Base-by-base conservation (phyloP, 1,284 basidiomycete species). In the Marasmius sp. region DNA sequence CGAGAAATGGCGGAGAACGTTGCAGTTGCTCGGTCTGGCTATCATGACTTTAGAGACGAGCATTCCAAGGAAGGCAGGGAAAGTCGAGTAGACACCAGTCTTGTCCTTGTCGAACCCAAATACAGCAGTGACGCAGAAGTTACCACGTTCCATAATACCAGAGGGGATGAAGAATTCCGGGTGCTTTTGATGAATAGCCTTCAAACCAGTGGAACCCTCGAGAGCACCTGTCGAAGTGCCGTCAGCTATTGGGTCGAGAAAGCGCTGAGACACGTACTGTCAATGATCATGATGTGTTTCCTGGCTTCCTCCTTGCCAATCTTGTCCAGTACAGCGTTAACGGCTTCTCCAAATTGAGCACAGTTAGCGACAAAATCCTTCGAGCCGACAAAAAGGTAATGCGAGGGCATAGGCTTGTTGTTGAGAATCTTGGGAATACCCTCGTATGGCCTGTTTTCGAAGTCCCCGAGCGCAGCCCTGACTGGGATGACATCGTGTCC, bases 31-130 rank as follows among this genome's bases (percentile, higher is more conserved):
- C 70, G 94, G 75, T 59, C 92, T 85, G 16, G 93, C 93, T 92
- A 94, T 94, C n/a, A 93, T 94, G 61, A 93, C 78, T 72, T 94
- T 92, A 2, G 92, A 93, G 62, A 94, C 75, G 62, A 91, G 79
- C 93, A 94, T 94, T 81, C 94, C 92, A 63, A 93, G 79, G 81
- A 94, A 94, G 5, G 93, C 92, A 55, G 89, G 91, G 78, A 94
- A 94, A 6, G 92, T 94, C 22, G 90, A 92, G 79, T 92, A 92
- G 63, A 93, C 89, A 67, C 89, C 90, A 64, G 87, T 91, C 73
- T 90, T 91, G 67, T 89, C 80, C 52, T 79, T 74, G 51, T 84
- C 86, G 70, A 91, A 93, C 58, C 93, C 93, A 72, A 93, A 94
- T 34, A 93, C 92, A 37, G 93, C 92, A 5, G 92, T 92, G 8